Percentiles rank a stretch among this genome's conserved stretches.
These are phyloP conservation scores for Pleurotus cornucopiae DNA, from an alignment of 768 basidiomycete genomes.

Conservation along the genomic window DNA sequence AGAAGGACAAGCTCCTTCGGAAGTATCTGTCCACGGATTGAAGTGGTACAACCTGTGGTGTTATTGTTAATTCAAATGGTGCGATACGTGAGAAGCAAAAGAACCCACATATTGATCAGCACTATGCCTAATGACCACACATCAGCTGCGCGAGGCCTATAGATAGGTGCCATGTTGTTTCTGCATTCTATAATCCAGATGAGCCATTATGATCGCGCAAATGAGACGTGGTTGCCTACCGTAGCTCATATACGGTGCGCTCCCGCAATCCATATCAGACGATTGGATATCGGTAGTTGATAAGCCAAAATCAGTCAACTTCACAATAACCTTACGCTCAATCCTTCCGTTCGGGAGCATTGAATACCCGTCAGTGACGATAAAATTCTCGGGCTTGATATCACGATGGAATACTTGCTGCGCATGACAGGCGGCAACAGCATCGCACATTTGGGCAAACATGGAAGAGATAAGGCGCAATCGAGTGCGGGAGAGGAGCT, in stretches of 20 bases:
- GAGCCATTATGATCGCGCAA: conserved; percentile 11
- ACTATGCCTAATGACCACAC: conserved; percentile 99
- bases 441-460: conserved; percentile 99
- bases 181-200: conserved; percentile 71
- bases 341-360: conserved; percentile 49
- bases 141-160: conserved; percentile 92
- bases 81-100: not conserved
- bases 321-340: conserved; percentile 90
- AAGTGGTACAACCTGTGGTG: conserved; percentile 84
- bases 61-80: not conserved
- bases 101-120: conserved; percentile 89
- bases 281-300: conserved; percentile 87
- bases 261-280: conserved; percentile 97
- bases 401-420: conserved; percentile 92
- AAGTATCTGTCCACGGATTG: conserved; percentile 97
- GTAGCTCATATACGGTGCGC: conserved; percentile 98
- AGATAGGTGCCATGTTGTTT: conserved; percentile 94
- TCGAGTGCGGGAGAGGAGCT: conserved; percentile 82
- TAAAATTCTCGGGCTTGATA: conserved; percentile 99
- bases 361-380: conserved; percentile 79
- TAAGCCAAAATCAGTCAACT: conserved; percentile 94
- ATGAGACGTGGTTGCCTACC: conserved; percentile 44
- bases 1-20: conserved; percentile 72
- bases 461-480: conserved; percentile 93
- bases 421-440: conserved; percentile 91